These are phyloP conservation scores for Selaginella moellendorffii DNA, from an alignment of 75 land plant genomes.

Conservation along the genomic window DNA sequence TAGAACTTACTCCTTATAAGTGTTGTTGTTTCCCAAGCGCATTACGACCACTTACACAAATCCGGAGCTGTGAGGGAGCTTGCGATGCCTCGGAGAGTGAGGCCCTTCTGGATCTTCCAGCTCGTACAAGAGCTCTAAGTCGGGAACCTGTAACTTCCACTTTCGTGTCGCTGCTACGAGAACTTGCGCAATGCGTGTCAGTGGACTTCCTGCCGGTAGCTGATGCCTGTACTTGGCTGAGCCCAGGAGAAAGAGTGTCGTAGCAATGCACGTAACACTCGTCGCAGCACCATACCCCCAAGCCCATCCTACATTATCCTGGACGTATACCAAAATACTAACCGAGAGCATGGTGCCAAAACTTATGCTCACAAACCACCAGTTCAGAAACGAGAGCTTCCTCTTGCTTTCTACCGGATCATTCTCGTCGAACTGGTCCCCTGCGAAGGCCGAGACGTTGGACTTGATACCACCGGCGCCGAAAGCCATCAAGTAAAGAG, in stretches of 20 bases:
- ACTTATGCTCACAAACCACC: constrained; percentile 55
- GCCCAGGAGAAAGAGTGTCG: constrained; percentile 47
- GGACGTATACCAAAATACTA: constrained; percentile 69
- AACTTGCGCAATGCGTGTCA: constrained; percentile 74
- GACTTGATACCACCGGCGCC: constrained; percentile 95
- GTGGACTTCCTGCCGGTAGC: constrained; percentile 71
- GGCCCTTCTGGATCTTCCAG: constrained; percentile 1
- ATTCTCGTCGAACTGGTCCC: constrained; percentile 84
- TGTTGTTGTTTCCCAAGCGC: too few relatives aligned
- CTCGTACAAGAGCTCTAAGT: constrained; percentile 50
- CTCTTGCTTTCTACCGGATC: constrained; percentile 51
- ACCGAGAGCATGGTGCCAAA: constrained; percentile 72
- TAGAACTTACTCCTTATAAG: too few relatives aligned
- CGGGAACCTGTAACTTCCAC: constrained; percentile 41
- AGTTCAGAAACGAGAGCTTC: constrained; percentile 71
- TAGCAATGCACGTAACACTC: constrained; percentile 53
- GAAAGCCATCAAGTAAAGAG: constrained; percentile 71
- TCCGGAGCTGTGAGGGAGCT: constrained; percentile 21
- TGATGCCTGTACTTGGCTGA: constrained; percentile 65
- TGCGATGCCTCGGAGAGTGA: constrained; percentile 14
- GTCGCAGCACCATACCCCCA: constrained; percentile 66
- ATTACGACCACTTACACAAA: constrained; percentile 23
- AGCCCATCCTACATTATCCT: constrained; percentile 66
- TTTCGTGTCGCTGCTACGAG: constrained; percentile 60
- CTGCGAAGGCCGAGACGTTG: constrained; percentile 86